phyloP scores from a whole-genome alignment of 2,329 filamentous ascomycete species.

The Alternaria triticina region DNA sequence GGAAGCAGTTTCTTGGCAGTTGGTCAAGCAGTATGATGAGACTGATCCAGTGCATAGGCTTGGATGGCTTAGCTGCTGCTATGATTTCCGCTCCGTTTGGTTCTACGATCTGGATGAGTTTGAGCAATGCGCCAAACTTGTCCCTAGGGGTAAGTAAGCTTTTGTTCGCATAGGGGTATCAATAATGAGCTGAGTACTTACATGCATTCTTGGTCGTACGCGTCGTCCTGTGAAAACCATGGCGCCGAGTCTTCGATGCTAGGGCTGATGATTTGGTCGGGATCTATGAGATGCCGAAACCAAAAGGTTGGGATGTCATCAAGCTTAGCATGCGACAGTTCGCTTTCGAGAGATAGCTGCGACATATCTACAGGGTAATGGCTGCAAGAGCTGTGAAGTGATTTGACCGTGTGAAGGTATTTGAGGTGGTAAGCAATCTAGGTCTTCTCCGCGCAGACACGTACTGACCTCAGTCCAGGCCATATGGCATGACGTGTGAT shows the following conservation, averaged over 20 bases:
- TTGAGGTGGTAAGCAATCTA: neutral
- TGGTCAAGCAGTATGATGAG: slow-evolving; percentile 4
- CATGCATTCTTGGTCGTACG: slow-evolving; percentile 1
- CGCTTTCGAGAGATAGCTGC: neutral
- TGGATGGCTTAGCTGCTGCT: neutral
- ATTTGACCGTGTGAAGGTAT: neutral
- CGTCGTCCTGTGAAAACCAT: slow-evolving; percentile 5
- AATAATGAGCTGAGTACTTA: neutral
- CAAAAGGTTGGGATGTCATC: neutral
- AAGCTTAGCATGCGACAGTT: neutral
- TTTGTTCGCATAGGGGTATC: neutral
- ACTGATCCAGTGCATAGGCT: slow-evolving; percentile 5
- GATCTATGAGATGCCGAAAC: slow-evolving; percentile 4
- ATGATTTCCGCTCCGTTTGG: neutral
- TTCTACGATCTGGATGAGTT: neutral
- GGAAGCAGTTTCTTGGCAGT: slow-evolving; percentile 7
- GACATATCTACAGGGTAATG: neutral
- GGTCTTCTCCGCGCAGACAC: neutral
- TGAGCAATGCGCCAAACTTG: neutral
- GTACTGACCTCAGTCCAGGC: neutral
- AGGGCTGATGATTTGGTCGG: slow-evolving; percentile 4
- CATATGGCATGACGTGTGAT: neutral
- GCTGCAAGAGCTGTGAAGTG: neutral
- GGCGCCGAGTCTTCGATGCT: slow-evolving; percentile 4
- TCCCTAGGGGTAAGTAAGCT: neutral